Base-by-base conservation (phyloP, 495 filamentous ascomycete genomes). In the Xylaria cubensis region DNA sequence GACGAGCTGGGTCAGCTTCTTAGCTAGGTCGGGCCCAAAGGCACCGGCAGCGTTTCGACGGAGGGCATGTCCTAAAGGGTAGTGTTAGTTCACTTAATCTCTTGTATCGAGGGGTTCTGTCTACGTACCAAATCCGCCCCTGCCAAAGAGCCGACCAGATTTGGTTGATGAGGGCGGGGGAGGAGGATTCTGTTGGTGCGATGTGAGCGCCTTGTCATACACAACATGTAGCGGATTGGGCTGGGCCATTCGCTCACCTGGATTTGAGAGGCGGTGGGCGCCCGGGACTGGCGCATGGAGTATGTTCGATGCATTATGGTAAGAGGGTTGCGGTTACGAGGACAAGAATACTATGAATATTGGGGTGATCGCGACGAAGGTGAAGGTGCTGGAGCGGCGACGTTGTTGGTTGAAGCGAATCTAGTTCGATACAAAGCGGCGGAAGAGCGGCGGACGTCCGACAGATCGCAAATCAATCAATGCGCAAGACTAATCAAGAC, bases 1-100 rank as follows among this genome's bases (percentile, higher is more conserved):
- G 72, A 99, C 96, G 46, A 99, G 89, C 86, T 97, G 93, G 34
- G 95, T 91, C 69, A 99, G 90, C 89, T 99, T 99, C 87, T 96
- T 95, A 67, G 97, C 92, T 41, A 99, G 91, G 69, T 99, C 96
- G 69, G 96, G 97, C 70, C 96, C 97, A 82, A 97, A 98, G 78
- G 94, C 93, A 70, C 96, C 96, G 69, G 95, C 95, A 64, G 94
- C 87, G 67, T 92, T 93, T 81, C 92, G 93, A 78, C 96, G 93
- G 81, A 98, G 92, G 66, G 92, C 93, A 93, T 98, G 96, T 79
- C 95, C 96, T 98, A 79, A 36, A 39, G 13, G 64, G 46, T 51
- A 41, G 74, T 66, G 67, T 79, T 61, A 78, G 72, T 62, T 69
- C 53, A 41, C 66, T 64, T 17, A 72, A 26, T 13, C 32, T 19